Evolutionary conservation across 2,329 filamentous ascomycete species (phyloP).

Genomic region (Gliomastix tumulicola): DNA sequence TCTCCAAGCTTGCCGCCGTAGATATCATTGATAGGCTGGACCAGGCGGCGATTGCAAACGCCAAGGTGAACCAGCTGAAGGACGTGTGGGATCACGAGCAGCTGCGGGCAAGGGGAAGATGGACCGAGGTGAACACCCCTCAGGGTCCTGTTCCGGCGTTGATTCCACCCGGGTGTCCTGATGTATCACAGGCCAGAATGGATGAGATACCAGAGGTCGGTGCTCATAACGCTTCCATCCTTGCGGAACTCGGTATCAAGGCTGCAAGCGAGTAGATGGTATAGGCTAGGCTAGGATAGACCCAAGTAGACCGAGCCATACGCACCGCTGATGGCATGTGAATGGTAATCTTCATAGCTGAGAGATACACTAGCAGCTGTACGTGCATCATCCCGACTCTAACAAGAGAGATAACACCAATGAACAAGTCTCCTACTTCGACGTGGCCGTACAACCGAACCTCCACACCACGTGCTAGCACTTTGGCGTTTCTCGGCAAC

Average conservation of each 20-base stretch:
- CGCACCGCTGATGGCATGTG: no score
- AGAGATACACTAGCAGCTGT: no score
- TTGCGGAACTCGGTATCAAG: neutral
- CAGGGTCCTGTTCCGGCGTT: slow-evolving; percentile 38
- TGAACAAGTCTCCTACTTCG: no score
- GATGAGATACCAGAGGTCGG: slow-evolving; percentile 39
- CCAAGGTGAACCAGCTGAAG: slow-evolving; percentile 47
- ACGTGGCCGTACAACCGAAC: no score
- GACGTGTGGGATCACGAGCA: slow-evolving; percentile 48
- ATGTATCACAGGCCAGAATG: slow-evolving; percentile 21
- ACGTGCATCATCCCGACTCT: no score
- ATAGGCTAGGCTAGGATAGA: no score
- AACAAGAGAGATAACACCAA: no score
- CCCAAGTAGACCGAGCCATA: no score
- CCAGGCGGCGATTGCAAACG: slow-evolving; percentile 43
- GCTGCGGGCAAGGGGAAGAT: slow-evolving; percentile 39
- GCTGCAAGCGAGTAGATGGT: no score
- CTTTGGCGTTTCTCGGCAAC: no score
- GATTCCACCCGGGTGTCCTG: slow-evolving; percentile 36
- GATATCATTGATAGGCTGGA: slow-evolving; percentile 36
- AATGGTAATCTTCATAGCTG: no score
- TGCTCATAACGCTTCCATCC: slow-evolving; percentile 32
- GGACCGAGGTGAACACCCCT: slow-evolving; percentile 41
- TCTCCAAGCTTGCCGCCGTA: slow-evolving; percentile 27
- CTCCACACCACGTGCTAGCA: no score